Conservation (phyloP, 1,284 basidiomycete genomes). For the Puccinia hordei region DNA sequence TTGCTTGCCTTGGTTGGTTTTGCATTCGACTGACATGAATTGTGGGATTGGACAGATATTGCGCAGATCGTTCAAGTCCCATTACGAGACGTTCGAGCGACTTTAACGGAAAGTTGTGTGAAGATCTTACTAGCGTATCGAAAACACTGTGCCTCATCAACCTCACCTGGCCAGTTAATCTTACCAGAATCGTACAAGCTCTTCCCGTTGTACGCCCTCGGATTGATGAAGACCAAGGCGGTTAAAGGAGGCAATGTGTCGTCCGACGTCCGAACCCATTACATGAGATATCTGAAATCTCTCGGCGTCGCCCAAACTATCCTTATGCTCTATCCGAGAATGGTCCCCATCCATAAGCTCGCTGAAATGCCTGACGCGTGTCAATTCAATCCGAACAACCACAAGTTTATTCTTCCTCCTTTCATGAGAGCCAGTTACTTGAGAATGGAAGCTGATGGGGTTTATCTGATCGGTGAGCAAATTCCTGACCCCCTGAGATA, state of each 20-base stretch:
- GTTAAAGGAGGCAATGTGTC: conserved; percentile 91
- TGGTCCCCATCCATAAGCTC: conserved; percentile 86
- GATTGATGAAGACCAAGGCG: conserved; percentile 85
- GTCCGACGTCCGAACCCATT: conserved; percentile 87
- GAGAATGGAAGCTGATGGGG: conserved; percentile 85
- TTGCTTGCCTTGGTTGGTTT: background rate
- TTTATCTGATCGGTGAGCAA: conserved; percentile 81
- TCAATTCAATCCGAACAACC: conserved; percentile 64
- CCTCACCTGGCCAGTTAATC: conserved; percentile 81
- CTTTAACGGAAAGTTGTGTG: conserved; percentile 81
- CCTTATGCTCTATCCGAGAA: conserved; percentile 81
- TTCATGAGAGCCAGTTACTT: conserved; percentile 81
- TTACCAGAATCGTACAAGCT: conserved; percentile 91
- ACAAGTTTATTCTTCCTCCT: conserved; percentile 65
- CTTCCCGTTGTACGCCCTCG: conserved; percentile 80
- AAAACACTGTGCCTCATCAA: conserved; percentile 82
- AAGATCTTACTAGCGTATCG: conserved; percentile 84
- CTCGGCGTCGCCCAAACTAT: conserved; percentile 72
- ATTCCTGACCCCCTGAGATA: conserved; percentile 6
- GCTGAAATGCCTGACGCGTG: conserved; percentile 71
- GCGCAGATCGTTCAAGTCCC: conserved; percentile 68
- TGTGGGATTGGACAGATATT: conserved; percentile 66
- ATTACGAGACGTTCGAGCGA: conserved; percentile 76
- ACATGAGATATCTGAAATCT: conserved; percentile 74
- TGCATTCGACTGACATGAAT: conserved; percentile 14